phyloP scores from a whole-genome alignment of 768 basidiomycete species.

The Kwoniella botswanensis region DNA sequence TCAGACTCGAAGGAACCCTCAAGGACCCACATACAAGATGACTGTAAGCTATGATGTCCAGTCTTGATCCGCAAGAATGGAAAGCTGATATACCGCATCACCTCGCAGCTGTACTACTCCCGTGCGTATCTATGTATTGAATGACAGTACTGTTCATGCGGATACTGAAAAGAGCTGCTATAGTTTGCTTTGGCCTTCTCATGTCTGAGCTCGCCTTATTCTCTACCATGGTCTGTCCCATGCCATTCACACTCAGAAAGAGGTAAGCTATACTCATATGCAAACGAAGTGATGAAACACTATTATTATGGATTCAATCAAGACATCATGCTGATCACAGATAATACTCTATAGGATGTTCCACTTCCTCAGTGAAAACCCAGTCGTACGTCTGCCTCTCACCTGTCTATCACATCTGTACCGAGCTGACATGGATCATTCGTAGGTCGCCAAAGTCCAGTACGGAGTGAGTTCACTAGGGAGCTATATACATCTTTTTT shows the following conservation, averaged over 20 bases:
- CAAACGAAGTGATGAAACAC: too few species aligned
- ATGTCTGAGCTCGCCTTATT: conserved; percentile 63
- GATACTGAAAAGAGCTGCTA: conserved; percentile 1
- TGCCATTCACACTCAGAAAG: conserved; percentile 72
- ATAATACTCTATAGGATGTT: conserved; percentile 41
- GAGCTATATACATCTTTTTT: neutral
- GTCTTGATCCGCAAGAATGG: neutral
- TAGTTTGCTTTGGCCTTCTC: conserved; percentile 76
- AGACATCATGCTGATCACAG: neutral
- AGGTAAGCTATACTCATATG: conserved; percentile 39
- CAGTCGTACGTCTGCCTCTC: conserved; percentile 73
- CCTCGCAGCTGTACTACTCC: conserved; percentile 53
- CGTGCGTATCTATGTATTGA: conserved; percentile 20
- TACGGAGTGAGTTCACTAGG: conserved; percentile 64
- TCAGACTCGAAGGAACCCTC: neutral
- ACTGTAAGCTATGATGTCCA: conserved; percentile 1
- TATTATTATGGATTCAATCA: too few species aligned
- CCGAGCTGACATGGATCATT: too few species aligned
- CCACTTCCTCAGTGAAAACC: conserved; percentile 63
- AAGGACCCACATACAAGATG: neutral
- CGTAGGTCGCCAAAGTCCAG: conserved; percentile 77
- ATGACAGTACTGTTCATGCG: neutral
- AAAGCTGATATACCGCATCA: neutral
- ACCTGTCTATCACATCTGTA: too few species aligned
- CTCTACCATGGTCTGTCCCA: conserved; percentile 62